These are phyloP conservation scores for Eucalyptus paniculata DNA, from an alignment of 345 rosid genomes.

Conservation along the genomic window DNA sequence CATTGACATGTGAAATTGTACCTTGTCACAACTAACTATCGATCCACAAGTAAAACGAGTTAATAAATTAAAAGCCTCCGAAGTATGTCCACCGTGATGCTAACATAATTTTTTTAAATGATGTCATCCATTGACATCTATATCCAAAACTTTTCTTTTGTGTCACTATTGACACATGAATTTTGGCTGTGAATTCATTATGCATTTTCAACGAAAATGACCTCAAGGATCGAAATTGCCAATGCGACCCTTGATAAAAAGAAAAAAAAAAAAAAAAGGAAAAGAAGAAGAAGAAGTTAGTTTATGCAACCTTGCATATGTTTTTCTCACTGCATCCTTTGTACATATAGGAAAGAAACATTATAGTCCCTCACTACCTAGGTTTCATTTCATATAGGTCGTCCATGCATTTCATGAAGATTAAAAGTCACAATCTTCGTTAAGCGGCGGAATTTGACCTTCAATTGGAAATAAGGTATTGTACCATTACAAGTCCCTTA, in stretches of 20 bases:
- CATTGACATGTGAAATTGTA: too few relatives aligned
- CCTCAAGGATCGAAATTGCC: too few relatives aligned
- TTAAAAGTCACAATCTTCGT: neutral
- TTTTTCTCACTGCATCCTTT: neutral
- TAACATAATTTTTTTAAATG: too few relatives aligned
- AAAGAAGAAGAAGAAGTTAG: neutral
- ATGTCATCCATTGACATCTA: too few relatives aligned
- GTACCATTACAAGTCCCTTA: neutral
- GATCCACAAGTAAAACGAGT: too few relatives aligned
- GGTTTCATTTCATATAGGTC: neutral
- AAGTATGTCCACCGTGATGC: too few relatives aligned
- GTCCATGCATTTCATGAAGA: neutral
- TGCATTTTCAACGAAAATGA: too few relatives aligned
- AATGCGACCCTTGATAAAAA: neutral
- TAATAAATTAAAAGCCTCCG: too few relatives aligned
- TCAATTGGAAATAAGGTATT: too few relatives aligned
- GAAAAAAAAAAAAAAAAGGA: fast-evolving
- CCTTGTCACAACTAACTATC: too few relatives aligned
- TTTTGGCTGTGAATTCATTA: neutral
- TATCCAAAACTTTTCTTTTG: too few relatives aligned
- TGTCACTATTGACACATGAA: neutral
- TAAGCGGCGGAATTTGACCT: neutral
- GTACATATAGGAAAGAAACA: neutral
- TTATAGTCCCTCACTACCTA: neutral
- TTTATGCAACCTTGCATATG: neutral